These are phyloP conservation scores for Wickerhamomyces bisporus DNA, from an alignment of 805 yeast species.

Conservation along the genomic window DNA sequence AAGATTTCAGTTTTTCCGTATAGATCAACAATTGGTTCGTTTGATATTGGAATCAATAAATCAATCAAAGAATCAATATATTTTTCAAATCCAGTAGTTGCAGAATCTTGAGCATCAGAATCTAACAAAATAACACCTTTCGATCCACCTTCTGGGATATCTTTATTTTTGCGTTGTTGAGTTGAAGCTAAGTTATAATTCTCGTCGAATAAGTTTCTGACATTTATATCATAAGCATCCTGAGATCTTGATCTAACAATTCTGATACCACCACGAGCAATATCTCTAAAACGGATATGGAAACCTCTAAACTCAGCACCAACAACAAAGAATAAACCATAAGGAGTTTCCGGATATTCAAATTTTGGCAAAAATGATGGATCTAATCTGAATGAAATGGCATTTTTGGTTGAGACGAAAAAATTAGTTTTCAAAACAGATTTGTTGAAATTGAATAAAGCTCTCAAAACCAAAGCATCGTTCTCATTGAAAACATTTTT, in stretches of 20 bases:
- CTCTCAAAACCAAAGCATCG: constrained; percentile 72
- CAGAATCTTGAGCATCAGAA: constrained; percentile 63
- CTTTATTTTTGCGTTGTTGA: constrained; percentile 95
- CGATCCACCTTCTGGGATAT: constrained; percentile 98
- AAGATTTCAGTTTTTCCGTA: constrained; percentile 83
- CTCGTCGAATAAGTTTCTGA: constrained; percentile 89
- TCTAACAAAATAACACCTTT: constrained; percentile 92
- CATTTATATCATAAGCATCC: constrained; percentile 82
- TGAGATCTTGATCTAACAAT: constrained; percentile 81
- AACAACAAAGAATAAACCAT: constrained; percentile 91
- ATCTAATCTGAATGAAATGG: constrained; percentile 85
- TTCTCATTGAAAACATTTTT: constrained; percentile 73
- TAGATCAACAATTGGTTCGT: constrained; percentile 83
- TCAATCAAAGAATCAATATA: constrained; percentile 90
- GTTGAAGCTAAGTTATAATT: constrained; percentile 94
- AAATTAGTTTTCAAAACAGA: constrained; percentile 90
- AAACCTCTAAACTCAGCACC: constrained; percentile 97
- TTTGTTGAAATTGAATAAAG: constrained; percentile 79
- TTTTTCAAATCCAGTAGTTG: constrained; percentile 83
- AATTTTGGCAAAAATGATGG: constrained; percentile 77
- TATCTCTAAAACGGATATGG: constrained; percentile 94
- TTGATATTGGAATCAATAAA: constrained; percentile 70
- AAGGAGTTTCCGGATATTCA: constrained; percentile 92
- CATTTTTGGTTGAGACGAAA: constrained; percentile 90
- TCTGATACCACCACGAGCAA: constrained; percentile 97